Evolutionary conservation across 495 filamentous ascomycete species (phyloP).

Genomic region (Cryomyces minteri): DNA sequence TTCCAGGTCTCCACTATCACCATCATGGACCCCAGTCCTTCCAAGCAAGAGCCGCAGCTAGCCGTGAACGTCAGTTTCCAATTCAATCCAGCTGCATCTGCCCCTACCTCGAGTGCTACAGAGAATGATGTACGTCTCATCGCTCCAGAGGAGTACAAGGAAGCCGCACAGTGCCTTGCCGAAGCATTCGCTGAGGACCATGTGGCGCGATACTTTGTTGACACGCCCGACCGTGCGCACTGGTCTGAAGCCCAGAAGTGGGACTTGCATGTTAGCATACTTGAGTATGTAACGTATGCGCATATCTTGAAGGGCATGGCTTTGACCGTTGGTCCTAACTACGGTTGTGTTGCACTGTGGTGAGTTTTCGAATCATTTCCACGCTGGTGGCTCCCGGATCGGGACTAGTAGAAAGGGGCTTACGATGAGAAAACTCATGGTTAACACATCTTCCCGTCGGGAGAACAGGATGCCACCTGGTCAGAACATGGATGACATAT

Average conservation of each 20-base stretch:
- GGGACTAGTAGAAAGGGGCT: no score
- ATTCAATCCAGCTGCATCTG: not conserved
- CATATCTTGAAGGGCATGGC: constrained; percentile 54
- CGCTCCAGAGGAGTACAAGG: constrained; percentile 39
- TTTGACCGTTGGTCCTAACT: constrained; percentile 51
- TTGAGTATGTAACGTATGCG: constrained; percentile 53
- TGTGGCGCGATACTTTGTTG: constrained; percentile 49
- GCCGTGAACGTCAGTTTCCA: constrained; percentile 1
- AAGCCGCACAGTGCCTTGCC: constrained; percentile 47
- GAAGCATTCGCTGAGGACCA: constrained; percentile 61
- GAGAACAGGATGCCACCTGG: no score
- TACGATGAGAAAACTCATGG: no score
- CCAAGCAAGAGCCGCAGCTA: constrained; percentile 5
- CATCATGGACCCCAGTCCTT: constrained; percentile 10
- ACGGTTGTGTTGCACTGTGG: constrained; percentile 63
- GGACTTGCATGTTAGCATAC: constrained; percentile 52
- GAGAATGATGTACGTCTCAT: constrained; percentile 32
- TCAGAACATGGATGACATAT: constrained; percentile 49
- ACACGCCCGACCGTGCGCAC: constrained; percentile 42
- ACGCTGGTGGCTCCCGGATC: no score
- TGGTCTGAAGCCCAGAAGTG: constrained; percentile 46
- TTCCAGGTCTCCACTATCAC: constrained; percentile 19
- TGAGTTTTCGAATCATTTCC: constrained; percentile 22
- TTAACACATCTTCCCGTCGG: no score
- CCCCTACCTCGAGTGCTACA: constrained; percentile 5